Evolutionary conservation across 2,329 filamentous ascomycete species (phyloP), one percentile per base, ranked within the genome.

Genomic region (Aureobasidium sp.): DNA sequence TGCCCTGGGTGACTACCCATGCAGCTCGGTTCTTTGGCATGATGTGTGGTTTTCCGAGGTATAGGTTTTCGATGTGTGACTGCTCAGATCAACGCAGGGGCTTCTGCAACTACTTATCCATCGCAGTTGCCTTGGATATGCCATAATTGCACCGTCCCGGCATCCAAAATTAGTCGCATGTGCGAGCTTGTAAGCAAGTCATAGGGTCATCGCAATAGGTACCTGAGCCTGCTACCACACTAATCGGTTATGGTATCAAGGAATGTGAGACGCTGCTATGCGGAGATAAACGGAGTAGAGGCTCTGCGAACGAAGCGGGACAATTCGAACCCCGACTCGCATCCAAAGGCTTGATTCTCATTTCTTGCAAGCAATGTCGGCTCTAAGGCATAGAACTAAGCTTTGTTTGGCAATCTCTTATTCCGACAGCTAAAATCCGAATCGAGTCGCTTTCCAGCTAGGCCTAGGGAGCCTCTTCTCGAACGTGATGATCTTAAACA

Each of bases 11-110:
- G 29, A 62, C 60, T 5, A 69, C 62, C 63, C 64, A 70, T 22
- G 68, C 67, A 41, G 67, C 68, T 29, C 56, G 37, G 60, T 69
- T 69, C 34, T 62, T 36, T n/a, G 59, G 45, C 62, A 66, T 65
- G n/a, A n/a, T n/a, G n/a, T n/a, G n/a, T 29, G 15, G 3, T n/a
- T 2, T 47, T 8, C 11, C 0, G 5, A 42, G n/a, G 39, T 45
- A 31, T 11, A 5, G 6, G 5, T 15, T 29, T 22, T 8, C n/a
- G 44, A 3, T 29, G 9, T n/a, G 25, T 9, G 25, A 20, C 20
- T 29, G 14, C 22, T 29, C 14, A 11, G 17, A 27, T 17, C 25
- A n/a, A 31, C 2, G 7, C 25, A 29, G 14, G 3, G 25, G 45
- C 15, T 12, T 31, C 7, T n/a, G n/a, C n/a, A n/a, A 25, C 45